A percentile compares a stretch with the other conserved stretches of the same genome.
Conservation (phyloP, 1,284 basidiomycete species). For the Volvariella surrecta region DNA sequence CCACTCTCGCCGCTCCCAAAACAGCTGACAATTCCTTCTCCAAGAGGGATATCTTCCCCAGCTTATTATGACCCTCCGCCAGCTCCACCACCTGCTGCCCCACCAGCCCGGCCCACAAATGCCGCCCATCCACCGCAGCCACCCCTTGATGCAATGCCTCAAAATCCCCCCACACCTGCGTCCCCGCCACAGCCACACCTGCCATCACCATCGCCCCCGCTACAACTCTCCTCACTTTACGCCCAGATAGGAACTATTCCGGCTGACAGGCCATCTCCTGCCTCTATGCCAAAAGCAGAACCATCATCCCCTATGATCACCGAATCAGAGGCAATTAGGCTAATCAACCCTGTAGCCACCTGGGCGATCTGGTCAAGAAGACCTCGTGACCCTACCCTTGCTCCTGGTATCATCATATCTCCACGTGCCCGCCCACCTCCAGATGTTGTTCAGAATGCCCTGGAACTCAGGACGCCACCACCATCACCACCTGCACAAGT, state of each 20-base stretch:
- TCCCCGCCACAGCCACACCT: constrained; percentile 9
- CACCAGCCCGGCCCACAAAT: constrained; percentile 6
- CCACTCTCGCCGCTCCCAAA: constrained; percentile 28
- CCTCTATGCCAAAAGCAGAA: background rate
- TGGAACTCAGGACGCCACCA: constrained; percentile 43
- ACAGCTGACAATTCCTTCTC: constrained; percentile 27
- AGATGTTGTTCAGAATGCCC: constrained; percentile 41
- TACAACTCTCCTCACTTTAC: background rate
- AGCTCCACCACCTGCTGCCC: constrained; percentile 8
- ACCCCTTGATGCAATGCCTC: constrained; percentile 8
- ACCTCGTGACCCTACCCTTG: constrained; percentile 48
- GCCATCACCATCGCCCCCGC: constrained; percentile 5
- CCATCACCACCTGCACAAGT: constrained; percentile 24
- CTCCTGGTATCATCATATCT: constrained; percentile 62
- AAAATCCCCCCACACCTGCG: constrained; percentile 3
- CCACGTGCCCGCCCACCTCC: constrained; percentile 49
- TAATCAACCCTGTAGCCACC: constrained; percentile 13
- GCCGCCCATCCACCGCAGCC: constrained; percentile 6
- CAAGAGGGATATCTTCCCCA: constrained; percentile 13
- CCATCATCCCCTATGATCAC: background rate
- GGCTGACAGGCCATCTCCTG: background rate
- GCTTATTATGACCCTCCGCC: constrained; percentile 16
- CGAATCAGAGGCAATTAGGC: background rate
- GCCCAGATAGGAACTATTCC: background rate
- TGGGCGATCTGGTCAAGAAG: constrained; percentile 64